Evolutionary conservation across 2,329 filamentous ascomycete genomes (phyloP).

Genomic region (Fusarium tuaranense): DNA sequence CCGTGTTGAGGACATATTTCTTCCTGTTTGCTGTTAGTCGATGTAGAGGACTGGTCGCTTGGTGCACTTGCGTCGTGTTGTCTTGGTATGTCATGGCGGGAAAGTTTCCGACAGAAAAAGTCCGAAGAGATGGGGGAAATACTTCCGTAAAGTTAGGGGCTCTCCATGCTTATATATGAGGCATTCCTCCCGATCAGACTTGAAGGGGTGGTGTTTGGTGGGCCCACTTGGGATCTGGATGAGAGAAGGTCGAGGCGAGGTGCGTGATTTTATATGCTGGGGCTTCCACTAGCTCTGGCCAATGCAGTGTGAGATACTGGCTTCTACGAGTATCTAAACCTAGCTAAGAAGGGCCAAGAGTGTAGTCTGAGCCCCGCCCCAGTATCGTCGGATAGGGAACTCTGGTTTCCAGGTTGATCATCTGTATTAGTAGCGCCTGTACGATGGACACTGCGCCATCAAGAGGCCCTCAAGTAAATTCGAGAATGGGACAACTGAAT

Average conservation of each 20-base stretch:
- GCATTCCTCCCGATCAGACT: neutral
- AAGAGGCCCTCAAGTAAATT: neutral
- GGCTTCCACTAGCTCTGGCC: neutral
- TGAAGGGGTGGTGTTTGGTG: neutral
- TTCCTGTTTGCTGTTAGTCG: neutral
- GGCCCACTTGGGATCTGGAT: neutral
- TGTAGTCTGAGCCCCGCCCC: neutral
- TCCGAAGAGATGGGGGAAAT: neutral
- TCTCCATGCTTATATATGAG: neutral
- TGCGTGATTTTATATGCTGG: neutral
- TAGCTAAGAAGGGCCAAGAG: neutral
- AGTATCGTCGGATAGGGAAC: neutral
- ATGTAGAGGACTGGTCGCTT: neutral
- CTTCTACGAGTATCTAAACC: neutral
- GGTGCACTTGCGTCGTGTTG: neutral
- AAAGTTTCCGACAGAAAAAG: neutral
- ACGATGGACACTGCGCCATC: neutral
- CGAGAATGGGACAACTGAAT: neutral
- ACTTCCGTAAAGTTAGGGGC: neutral
- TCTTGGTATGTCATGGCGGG: neutral
- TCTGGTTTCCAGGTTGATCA: neutral
- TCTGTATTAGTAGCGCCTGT: neutral
- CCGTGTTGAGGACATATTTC: constrained; percentile 42
- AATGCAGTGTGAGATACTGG: neutral
- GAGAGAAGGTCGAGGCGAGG: neutral